A percentile compares a stretch with the other conserved stretches of the same genome.
phyloP scores from a whole-genome alignment of 768 basidiomycete species.

The Russula virescens region DNA sequence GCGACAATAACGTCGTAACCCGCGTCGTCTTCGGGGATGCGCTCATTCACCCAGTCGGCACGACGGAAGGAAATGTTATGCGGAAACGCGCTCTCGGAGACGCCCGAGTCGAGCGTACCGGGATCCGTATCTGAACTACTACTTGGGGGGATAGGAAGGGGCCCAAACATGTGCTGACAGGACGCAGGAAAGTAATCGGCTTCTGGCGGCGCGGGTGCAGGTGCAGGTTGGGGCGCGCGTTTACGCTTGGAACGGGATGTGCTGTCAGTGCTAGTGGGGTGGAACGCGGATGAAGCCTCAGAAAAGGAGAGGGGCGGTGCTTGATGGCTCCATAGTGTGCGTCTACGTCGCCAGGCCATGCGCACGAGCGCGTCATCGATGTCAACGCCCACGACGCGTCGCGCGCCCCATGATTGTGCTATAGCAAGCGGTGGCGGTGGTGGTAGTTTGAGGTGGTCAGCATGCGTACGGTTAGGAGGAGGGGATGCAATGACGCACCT shows the following conservation, averaged over 20 bases:
- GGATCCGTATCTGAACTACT: background rate
- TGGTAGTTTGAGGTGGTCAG: background rate
- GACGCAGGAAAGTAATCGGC: slow-evolving; percentile 70
- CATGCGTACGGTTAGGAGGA: background rate
- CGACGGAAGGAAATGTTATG: slow-evolving; percentile 70
- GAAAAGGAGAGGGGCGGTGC: slow-evolving; percentile 31
- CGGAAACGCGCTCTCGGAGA: slow-evolving; percentile 49
- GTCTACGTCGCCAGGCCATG: slow-evolving; percentile 66
- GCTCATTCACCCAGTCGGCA: slow-evolving; percentile 64
- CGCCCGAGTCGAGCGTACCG: slow-evolving; percentile 25
- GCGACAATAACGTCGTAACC: slow-evolving; percentile 76
- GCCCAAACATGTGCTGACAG: slow-evolving; percentile 68
- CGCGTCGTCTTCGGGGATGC: slow-evolving; percentile 49
- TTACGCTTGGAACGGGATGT: slow-evolving; percentile 22
- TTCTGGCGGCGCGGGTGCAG: background rate
- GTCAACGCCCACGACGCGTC: slow-evolving; percentile 76
- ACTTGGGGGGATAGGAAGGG: slow-evolving; percentile 58
- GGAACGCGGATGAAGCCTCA: slow-evolving; percentile 6
- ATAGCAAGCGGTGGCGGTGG: background rate
- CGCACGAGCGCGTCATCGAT: slow-evolving; percentile 74
- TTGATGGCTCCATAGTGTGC: slow-evolving; percentile 67
- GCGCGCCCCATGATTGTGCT: slow-evolving; percentile 63
- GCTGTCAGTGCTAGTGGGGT: background rate
- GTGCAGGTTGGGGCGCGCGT: background rate
- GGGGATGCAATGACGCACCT: slow-evolving; percentile 25